These are phyloP conservation scores for Allantophomopsis cytisporea DNA, from an alignment of 2,329 filamentous ascomycete species.

Conservation along the genomic window DNA sequence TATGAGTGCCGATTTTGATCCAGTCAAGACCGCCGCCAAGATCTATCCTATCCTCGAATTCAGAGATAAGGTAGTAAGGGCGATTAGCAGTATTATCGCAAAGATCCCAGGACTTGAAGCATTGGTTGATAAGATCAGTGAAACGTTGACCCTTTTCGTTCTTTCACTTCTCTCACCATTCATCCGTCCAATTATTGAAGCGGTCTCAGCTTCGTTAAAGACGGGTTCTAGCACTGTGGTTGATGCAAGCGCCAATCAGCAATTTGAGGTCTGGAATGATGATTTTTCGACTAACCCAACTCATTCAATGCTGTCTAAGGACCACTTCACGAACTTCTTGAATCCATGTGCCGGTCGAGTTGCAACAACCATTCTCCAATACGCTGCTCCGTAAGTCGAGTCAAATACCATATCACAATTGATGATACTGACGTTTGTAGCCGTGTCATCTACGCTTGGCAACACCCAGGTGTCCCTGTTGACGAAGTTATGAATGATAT, in stretches of 20 bases:
- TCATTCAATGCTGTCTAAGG: slow-evolving; percentile 72
- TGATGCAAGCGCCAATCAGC: slow-evolving; percentile 54
- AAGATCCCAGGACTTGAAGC: slow-evolving; percentile 86
- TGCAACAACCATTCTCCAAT: slow-evolving; percentile 67
- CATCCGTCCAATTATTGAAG: slow-evolving; percentile 79
- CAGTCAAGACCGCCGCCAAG: slow-evolving; percentile 59
- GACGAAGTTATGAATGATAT: slow-evolving; percentile 77
- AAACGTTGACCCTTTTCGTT: slow-evolving; percentile 84
- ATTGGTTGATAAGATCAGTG: slow-evolving; percentile 86
- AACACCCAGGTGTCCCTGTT: slow-evolving; percentile 70
- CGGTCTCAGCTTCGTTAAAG: slow-evolving; percentile 75
- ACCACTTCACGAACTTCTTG: slow-evolving; percentile 69
- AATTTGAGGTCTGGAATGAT: slow-evolving; percentile 72
- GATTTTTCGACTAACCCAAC: slow-evolving; percentile 64
- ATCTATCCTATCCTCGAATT: slow-evolving; percentile 95
- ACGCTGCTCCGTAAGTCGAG: slow-evolving; percentile 63
- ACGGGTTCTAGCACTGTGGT: slow-evolving; percentile 65
- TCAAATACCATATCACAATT: not conserved
- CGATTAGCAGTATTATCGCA: slow-evolving; percentile 72
- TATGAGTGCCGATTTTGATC: slow-evolving; percentile 65
- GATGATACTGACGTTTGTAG: slow-evolving; percentile 21
- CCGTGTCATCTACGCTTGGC: slow-evolving; percentile 83
- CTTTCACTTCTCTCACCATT: slow-evolving; percentile 85
- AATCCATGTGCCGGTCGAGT: slow-evolving; percentile 67
- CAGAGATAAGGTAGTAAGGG: slow-evolving; percentile 83